Conservation (phyloP, 306 rosid species). For the Delonix regia region DNA sequence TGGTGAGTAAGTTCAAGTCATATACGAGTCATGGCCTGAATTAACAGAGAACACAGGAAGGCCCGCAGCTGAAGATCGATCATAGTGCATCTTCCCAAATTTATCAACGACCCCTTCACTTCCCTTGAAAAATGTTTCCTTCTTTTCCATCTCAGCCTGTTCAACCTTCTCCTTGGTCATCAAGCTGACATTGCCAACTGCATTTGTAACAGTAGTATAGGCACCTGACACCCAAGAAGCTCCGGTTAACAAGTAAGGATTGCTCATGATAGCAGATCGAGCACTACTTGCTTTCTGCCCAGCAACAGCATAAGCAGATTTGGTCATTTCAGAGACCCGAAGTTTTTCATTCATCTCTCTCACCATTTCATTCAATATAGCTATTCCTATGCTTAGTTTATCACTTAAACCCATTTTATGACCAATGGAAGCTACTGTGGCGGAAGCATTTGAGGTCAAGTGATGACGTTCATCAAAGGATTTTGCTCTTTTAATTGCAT, state of each 20-base stretch:
- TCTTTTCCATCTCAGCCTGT: slow-evolving; percentile 67
- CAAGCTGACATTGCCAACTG: slow-evolving; percentile 62
- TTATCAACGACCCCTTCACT: slow-evolving; percentile 46
- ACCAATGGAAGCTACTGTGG: slow-evolving; percentile 63
- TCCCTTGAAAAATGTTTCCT: slow-evolving; percentile 46
- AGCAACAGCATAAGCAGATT: slow-evolving; percentile 61
- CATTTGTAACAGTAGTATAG: slow-evolving; percentile 58
- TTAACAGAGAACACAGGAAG: slow-evolving; percentile 47
- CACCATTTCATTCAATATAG: slow-evolving; percentile 62
- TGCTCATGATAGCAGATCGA: slow-evolving; percentile 67
- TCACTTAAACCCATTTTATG: slow-evolving; percentile 61
- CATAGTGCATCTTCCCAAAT: slow-evolving; percentile 50
- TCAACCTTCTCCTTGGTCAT: slow-evolving; percentile 74
- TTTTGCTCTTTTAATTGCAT: slow-evolving; percentile 69
- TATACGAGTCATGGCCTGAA: slow-evolving; percentile 44
- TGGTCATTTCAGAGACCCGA: slow-evolving; percentile 62
- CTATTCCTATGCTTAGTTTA: slow-evolving; percentile 63
- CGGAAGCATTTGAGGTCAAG: slow-evolving; percentile 64
- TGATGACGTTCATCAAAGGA: slow-evolving; percentile 67
- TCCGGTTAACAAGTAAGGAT: slow-evolving; percentile 58
- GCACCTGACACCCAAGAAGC: slow-evolving; percentile 72
- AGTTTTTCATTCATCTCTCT: slow-evolving; percentile 66
- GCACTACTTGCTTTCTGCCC: slow-evolving; percentile 72
- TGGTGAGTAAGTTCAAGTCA: slow-evolving; percentile 23
- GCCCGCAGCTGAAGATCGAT: slow-evolving; percentile 41